Conservation (phyloP, 2,329 filamentous ascomycete genomes). For the Pseudogymnoascus destructans region DNA sequence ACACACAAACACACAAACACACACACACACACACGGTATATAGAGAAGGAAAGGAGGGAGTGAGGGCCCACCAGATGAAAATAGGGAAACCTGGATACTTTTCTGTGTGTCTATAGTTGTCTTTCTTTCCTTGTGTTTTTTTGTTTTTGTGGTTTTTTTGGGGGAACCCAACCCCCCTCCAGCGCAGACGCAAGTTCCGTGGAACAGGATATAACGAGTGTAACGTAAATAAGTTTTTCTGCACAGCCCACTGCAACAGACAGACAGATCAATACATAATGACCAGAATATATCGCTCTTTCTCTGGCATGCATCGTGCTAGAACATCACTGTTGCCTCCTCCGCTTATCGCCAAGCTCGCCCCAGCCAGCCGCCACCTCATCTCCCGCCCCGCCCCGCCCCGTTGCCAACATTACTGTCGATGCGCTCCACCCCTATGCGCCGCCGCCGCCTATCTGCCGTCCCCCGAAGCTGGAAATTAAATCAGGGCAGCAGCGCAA, state of each 20-base stretch:
- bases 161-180: neutral
- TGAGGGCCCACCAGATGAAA: neutral
- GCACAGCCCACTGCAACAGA: neutral
- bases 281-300: neutral
- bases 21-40: neutral
- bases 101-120: constrained; percentile 1
- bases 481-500: neutral
- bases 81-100: constrained; percentile 4
- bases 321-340: neutral
- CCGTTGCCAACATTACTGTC: no score
- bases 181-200: neutral
- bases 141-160: neutral
- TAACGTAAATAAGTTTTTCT: constrained; percentile 7
- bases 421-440: neutral
- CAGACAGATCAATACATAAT: constrained; percentile 7
- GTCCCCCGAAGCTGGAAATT: neutral
- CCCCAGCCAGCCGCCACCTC: neutral
- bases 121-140: neutral
- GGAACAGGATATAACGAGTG: constrained; percentile 4
- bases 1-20: neutral
- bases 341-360: neutral
- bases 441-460: neutral
- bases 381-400: neutral
- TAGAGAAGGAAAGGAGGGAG: neutral
- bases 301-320: neutral